Base-by-base conservation (phyloP, 2,329 filamentous ascomycete species). In the Aspergillus ustus region DNA sequence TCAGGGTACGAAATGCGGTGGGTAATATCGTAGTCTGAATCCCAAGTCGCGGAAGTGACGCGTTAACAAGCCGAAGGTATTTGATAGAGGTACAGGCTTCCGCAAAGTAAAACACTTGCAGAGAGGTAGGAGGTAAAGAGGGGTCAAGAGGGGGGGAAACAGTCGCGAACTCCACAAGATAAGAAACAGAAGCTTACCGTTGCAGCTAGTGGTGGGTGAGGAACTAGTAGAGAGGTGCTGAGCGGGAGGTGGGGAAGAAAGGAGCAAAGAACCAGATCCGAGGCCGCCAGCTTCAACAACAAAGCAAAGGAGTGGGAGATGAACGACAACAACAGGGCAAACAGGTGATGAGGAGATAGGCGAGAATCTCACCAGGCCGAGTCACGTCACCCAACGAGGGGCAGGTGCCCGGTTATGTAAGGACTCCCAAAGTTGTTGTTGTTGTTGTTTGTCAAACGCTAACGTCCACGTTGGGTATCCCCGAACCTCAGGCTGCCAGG, bases 341-440 rank as follows among this genome's bases (percentile, higher is more conserved):
- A 20, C 19, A 53, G 31, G 25, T 20, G 19, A 37, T 53, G 31
- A 48, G 20, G 17, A 56, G 52, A 60, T 25, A 13, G 45, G 51
- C 17, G 34, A 48, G 40, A 51, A 51, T 57, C 59, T 61, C 59
- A 61, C 53, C 53, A 61, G 59, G 49, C 9, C 49, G 37, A 50
- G 53, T 61, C 53, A 61, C 49, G 49, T 52, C 59, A 53, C 53
- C 40, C 46, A 31, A 51, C 45, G 59, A 61, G 59, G 59, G 59
- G 59, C 53, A 61, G 49, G 43, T 53, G 59, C 25, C 29, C 22
- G 28, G 53, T 61, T 61, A 61, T 61, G 59, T 61, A 61, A 61
- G 59, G 46, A 25, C 11, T 40, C 20, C 49, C 8, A 40, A 40
- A 40, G 34, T 37, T 49, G 19, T 40, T 28, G 52, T 46, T 13